A percentile compares a stretch with the other conserved stretches of the same genome.
phyloP scores from a whole-genome alignment of 2,329 filamentous ascomycete genomes.

The Neurospora sp. region DNA sequence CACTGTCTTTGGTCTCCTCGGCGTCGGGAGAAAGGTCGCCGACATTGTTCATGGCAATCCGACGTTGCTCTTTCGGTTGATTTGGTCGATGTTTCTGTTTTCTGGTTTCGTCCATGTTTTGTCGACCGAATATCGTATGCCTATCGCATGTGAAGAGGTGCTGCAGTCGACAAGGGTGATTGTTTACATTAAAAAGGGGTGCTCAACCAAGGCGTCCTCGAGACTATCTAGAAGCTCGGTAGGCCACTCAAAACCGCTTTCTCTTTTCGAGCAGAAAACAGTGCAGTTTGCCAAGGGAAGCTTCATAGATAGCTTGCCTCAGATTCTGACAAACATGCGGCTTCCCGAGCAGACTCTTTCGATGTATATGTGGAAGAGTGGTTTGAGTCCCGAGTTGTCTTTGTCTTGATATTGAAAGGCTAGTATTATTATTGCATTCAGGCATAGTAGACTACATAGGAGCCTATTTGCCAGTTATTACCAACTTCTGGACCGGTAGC shows the following conservation, averaged over 20 bases:
- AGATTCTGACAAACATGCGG: accelerated
- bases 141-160: neutral
- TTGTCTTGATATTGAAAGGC: neutral
- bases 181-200: neutral
- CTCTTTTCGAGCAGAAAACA: neutral
- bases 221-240: neutral
- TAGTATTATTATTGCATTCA: neutral
- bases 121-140: neutral
- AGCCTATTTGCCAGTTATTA: no score
- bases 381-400: neutral
- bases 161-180: neutral
- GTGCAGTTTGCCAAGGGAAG: neutral
- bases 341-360: neutral
- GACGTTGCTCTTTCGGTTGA: neutral
- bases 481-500: neutral
- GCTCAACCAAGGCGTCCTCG: neutral
- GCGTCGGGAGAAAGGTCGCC: neutral
- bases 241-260: neutral
- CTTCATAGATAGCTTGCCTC: neutral
- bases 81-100: neutral
- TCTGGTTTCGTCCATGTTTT: neutral
- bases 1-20: neutral
- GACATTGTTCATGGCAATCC: neutral
- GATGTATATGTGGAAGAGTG: neutral
- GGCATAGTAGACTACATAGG: no score